Conservation (phyloP, 2,329 filamentous ascomycete species). For the Aspergillus sp. region DNA sequence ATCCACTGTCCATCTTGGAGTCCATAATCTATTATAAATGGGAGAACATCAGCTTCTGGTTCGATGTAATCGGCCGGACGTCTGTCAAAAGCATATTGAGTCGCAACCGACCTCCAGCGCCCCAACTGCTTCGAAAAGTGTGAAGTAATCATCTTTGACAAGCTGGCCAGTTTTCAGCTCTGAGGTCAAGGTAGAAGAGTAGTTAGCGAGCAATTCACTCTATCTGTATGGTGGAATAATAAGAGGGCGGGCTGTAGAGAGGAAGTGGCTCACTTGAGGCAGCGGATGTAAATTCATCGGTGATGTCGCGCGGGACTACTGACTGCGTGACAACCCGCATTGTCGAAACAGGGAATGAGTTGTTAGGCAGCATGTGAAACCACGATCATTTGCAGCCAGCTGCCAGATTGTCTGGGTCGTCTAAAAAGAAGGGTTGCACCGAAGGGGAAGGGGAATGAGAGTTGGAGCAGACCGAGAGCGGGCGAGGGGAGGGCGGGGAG, state of each 20-base stretch:
- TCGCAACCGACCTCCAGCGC: conserved; percentile 58
- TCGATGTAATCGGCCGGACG: not conserved
- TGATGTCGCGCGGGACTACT: conserved; percentile 54
- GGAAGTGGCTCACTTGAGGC: conserved; percentile 47
- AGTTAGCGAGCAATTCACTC: conserved; percentile 3
- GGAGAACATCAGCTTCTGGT: conserved; percentile 18
- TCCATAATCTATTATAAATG: conserved; percentile 79
- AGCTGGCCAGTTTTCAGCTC: conserved; percentile 78
- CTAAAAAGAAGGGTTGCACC: conserved; percentile 3
- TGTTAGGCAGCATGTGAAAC: conserved; percentile 38
- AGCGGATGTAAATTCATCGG: conserved; percentile 56
- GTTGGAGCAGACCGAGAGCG: conserved; percentile 13
- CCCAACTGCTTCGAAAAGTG: conserved; percentile 89
- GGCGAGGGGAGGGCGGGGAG: conserved; percentile 24
- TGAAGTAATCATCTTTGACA: conserved; percentile 92
- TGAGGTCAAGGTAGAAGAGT: conserved; percentile 38
- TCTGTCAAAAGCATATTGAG: not conserved
- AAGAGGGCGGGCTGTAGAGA: not conserved
- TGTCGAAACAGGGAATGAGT: conserved; percentile 33
- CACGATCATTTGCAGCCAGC: conserved; percentile 28
- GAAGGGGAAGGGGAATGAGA: conserved; percentile 8
- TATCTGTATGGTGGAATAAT: not conserved
- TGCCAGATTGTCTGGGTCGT: conserved; percentile 23
- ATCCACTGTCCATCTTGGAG: conserved; percentile 97
- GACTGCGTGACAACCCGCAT: conserved; percentile 39